phyloP scores from a whole-genome alignment of 2,329 filamentous ascomycete species.

The Pseudogymnoascus sp. region DNA sequence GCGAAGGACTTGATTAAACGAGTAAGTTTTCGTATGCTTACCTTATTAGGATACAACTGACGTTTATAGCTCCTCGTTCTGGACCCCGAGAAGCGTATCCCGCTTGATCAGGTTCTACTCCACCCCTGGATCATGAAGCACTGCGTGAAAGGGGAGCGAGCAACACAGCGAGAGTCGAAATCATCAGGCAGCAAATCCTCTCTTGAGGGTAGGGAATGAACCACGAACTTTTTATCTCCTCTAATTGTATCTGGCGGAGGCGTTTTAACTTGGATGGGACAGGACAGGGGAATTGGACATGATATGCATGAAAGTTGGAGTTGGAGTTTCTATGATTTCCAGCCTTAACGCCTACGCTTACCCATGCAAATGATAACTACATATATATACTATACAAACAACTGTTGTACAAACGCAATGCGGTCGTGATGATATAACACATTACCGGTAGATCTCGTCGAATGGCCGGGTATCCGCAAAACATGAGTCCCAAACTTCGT shows the following conservation, averaged over 20 bases:
- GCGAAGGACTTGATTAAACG: constrained; percentile 88
- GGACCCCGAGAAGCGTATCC: constrained; percentile 87
- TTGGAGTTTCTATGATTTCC: constrained; percentile 25
- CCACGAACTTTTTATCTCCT: constrained; percentile 17
- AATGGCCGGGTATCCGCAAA: constrained; percentile 92
- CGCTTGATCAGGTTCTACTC: constrained; percentile 77
- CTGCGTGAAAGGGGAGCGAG: constrained; percentile 49
- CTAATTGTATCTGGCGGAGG: constrained; percentile 19
- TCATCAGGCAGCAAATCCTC: constrained; percentile 28
- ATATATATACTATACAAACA: constrained; percentile 11
- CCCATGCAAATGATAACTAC: constrained; percentile 12
- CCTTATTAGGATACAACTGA: constrained; percentile 18
- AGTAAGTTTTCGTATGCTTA: constrained; percentile 43
- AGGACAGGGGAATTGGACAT: constrained; percentile 14
- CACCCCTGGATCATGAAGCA: constrained; percentile 98
- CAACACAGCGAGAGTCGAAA: constrained; percentile 29
- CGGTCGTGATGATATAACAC: background rate
- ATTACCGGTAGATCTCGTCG: constrained; percentile 85
- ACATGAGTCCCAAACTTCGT: constrained; percentile 98
- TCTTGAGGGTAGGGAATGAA: constrained; percentile 22
- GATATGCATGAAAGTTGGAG: constrained; percentile 23
- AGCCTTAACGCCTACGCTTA: constrained; percentile 28
- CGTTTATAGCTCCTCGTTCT: constrained; percentile 67
- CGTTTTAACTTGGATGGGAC: constrained; percentile 20
- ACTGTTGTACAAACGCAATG: background rate